Evolutionary conservation across 2,329 filamentous ascomycete genomes (phyloP).

Genomic region (Aspergillus intermedius): DNA sequence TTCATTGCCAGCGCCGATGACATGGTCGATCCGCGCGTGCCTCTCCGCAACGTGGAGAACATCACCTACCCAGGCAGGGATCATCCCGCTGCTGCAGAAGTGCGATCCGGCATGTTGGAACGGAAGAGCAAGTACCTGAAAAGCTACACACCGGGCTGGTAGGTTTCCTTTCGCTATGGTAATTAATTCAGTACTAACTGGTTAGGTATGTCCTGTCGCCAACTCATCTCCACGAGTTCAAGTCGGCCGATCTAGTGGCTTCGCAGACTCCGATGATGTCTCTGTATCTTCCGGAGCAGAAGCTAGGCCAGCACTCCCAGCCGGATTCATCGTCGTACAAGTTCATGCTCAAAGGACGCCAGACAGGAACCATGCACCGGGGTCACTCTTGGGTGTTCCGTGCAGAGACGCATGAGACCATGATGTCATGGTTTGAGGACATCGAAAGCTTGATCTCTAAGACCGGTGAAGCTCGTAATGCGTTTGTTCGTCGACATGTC

Average conservation of each 20-base stretch:
- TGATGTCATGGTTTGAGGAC: constrained; percentile 95
- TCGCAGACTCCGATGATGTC: constrained; percentile 91
- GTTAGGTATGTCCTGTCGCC: constrained; percentile 87
- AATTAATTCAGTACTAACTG: background rate
- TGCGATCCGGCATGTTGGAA: constrained; percentile 84
- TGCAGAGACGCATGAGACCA: constrained; percentile 73
- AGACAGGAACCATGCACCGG: constrained; percentile 87
- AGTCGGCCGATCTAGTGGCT: constrained; percentile 83
- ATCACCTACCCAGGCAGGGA: constrained; percentile 90
- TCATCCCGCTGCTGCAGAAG: constrained; percentile 74
- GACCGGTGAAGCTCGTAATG: constrained; percentile 77
- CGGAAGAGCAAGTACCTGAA: constrained; percentile 98
- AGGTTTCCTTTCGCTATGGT: constrained; percentile 31
- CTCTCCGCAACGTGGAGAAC: constrained; percentile 68
- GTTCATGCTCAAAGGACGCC: constrained; percentile 93
- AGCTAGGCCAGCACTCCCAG: constrained; percentile 83
- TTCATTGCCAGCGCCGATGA: constrained; percentile 77
- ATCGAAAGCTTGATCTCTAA: constrained; percentile 86
- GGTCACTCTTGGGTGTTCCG: constrained; percentile 64
- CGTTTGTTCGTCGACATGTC: constrained; percentile 76
- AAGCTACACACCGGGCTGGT: constrained; percentile 94
- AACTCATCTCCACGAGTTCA: constrained; percentile 97
- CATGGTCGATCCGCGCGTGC: constrained; percentile 77
- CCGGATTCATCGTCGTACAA: constrained; percentile 88
- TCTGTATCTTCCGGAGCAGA: constrained; percentile 87